phyloP scores from a whole-genome alignment of 73 alveolate species.

The Tetrahymena thermophila region DNA sequence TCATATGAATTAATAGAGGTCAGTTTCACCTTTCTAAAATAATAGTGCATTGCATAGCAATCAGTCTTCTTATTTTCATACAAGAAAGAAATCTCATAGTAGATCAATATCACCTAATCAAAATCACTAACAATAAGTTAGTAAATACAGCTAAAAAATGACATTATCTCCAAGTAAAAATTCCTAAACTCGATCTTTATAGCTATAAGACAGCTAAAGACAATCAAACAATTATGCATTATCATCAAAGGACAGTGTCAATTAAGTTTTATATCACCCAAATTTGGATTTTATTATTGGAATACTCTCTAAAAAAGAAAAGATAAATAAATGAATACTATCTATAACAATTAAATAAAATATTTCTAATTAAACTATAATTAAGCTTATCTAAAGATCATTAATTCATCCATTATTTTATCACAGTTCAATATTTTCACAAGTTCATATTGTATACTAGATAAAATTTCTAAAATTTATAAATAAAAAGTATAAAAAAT shows the following conservation, averaged over 20 bases:
- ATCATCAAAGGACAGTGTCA: background rate
- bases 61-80: background rate
- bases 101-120: background rate
- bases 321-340: background rate
- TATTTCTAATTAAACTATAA: background rate
- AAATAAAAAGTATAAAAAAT: too few relatives aligned
- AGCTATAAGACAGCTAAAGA: background rate
- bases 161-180: background rate
- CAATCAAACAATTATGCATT: background rate
- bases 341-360: background rate
- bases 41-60: background rate
- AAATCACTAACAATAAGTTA: background rate
- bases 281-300: background rate
- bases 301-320: background rate
- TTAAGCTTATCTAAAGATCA: background rate
- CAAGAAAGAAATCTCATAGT: background rate
- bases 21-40: background rate
- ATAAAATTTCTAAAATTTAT: too few relatives aligned
- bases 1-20: background rate
- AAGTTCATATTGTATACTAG: too few relatives aligned
- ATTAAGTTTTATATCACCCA: background rate
- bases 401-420: too few relatives aligned
- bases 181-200: background rate
- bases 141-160: background rate
- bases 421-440: too few relatives aligned